Percentiles rank a stretch among this genome's conserved stretches.
Conservation (phyloP, 2,329 filamentous ascomycete species). For the Talaromyces amestolkiae region DNA sequence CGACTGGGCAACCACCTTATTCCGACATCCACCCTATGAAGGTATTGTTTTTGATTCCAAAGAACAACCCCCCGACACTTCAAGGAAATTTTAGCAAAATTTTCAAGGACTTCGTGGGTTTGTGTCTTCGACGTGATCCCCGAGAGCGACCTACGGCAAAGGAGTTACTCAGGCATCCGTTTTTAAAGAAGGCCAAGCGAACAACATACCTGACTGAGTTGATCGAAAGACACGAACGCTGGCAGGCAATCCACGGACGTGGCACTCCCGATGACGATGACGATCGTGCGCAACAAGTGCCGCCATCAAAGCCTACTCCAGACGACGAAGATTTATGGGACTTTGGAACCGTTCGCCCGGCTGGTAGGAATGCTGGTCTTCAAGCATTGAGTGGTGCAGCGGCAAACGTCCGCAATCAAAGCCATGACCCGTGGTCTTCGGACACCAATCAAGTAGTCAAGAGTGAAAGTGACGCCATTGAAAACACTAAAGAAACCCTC, state of each 20-base stretch:
- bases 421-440: constrained; percentile 44
- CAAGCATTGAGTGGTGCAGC: constrained; percentile 76
- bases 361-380: constrained; percentile 64
- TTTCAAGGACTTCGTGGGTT: constrained; percentile 80
- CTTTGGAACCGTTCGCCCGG: constrained; percentile 89
- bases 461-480: constrained; percentile 26
- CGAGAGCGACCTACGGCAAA: constrained; percentile 82
- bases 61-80: constrained; percentile 80
- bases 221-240: constrained; percentile 85
- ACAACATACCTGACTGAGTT: constrained; percentile 95
- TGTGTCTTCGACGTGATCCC: constrained; percentile 85
- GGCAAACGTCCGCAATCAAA: constrained; percentile 68
- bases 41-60: constrained; percentile 91
- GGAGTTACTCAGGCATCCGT: constrained; percentile 84
- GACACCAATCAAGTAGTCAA: background rate
- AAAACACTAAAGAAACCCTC: constrained; percentile 30
- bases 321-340: constrained; percentile 92
- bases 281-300: constrained; percentile 39
- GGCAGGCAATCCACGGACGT: constrained; percentile 76
- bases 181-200: constrained; percentile 87
- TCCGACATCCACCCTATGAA: constrained; percentile 99
- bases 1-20: constrained; percentile 88
- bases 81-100: constrained; percentile 77
- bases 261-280: constrained; percentile 67
- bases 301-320: constrained; percentile 40